Evolutionary conservation across 2,329 filamentous ascomycete species (phyloP).

Genomic region (Phaeophleospora eucalypticola): DNA sequence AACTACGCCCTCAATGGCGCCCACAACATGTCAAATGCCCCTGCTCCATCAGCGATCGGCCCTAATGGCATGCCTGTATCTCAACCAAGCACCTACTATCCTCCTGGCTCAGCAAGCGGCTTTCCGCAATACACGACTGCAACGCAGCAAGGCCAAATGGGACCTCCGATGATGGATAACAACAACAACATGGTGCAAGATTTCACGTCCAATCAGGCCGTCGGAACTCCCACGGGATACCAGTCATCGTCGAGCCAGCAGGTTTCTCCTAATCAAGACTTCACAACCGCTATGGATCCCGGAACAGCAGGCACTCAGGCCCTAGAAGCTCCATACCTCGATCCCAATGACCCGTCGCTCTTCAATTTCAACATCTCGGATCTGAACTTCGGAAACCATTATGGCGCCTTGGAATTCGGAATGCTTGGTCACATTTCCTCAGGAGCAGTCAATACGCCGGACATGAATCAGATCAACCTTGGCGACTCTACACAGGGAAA

Average conservation of each 20-base stretch:
- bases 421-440: constrained; percentile 96
- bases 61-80: constrained; percentile 20
- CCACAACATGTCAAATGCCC: constrained; percentile 18
- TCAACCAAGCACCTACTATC: constrained; percentile 43
- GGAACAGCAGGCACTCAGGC: constrained; percentile 38
- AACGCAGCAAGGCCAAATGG: constrained; percentile 33
- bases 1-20: constrained; percentile 49
- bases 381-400: constrained; percentile 92
- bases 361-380: constrained; percentile 96
- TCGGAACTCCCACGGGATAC: constrained; percentile 65
- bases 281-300: constrained; percentile 47
- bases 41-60: constrained; percentile 14
- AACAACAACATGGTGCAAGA: constrained; percentile 36
- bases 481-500: constrained; percentile 25
- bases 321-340: constrained; percentile 64
- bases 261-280: constrained; percentile 40
- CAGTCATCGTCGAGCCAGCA: constrained; percentile 54
- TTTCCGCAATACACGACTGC: constrained; percentile 39
- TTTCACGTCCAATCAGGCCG: constrained; percentile 59
- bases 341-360: constrained; percentile 83
- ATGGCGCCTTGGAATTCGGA: constrained; percentile 90
- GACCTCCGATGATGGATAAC: constrained; percentile 41
- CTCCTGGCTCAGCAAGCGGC: constrained; percentile 33
- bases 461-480: constrained; percentile 30
- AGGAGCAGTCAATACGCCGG: constrained; percentile 53